phyloP scores from a whole-genome alignment of 805 yeast species.

The Brettanomyces bruxellensis region DNA sequence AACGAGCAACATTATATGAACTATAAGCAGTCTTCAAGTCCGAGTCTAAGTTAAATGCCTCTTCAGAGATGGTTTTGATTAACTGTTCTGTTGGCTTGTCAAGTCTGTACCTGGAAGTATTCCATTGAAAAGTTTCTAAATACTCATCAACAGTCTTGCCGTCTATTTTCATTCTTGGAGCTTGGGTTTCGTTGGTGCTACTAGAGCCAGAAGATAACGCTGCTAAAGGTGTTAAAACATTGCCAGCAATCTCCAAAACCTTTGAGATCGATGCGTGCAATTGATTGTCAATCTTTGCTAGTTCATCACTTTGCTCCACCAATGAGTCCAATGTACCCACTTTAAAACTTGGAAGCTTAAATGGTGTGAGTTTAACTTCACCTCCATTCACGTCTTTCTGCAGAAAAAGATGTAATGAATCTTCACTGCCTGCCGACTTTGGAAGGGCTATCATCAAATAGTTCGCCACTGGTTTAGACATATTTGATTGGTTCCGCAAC shows the following conservation, averaged over 20 bases:
- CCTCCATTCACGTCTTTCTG: constrained; percentile 49
- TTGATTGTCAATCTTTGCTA: constrained; percentile 74
- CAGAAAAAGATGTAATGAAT: constrained; percentile 37
- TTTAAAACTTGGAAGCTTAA: constrained; percentile 75
- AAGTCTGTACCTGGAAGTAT: constrained; percentile 72
- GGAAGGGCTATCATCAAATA: constrained; percentile 24
- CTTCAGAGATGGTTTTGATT: constrained; percentile 59
- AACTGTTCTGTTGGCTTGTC: constrained; percentile 78
- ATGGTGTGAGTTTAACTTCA: constrained; percentile 43
- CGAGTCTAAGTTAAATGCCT: constrained; percentile 73
- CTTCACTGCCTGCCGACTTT: constrained; percentile 17
- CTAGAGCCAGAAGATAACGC: constrained; percentile 3
- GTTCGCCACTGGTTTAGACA: constrained; percentile 16
- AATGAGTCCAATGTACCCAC: constrained; percentile 91
- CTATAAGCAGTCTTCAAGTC: constrained; percentile 76
- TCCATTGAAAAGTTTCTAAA: constrained; percentile 78
- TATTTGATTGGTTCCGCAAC: neutral
- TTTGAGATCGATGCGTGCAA: constrained; percentile 61
- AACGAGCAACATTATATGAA: constrained; percentile 71
- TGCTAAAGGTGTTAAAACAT: constrained; percentile 21
- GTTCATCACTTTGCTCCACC: constrained; percentile 85
- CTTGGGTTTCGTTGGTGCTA: constrained; percentile 15
- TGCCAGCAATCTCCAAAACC: constrained; percentile 61
- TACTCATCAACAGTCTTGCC: constrained; percentile 48
- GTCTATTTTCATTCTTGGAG: constrained; percentile 21